A percentile compares a stretch with the other conserved stretches of the same genome.
phyloP scores from a whole-genome alignment of 2,329 filamentous ascomycete species.

The Emergomyces pasteurianus region DNA sequence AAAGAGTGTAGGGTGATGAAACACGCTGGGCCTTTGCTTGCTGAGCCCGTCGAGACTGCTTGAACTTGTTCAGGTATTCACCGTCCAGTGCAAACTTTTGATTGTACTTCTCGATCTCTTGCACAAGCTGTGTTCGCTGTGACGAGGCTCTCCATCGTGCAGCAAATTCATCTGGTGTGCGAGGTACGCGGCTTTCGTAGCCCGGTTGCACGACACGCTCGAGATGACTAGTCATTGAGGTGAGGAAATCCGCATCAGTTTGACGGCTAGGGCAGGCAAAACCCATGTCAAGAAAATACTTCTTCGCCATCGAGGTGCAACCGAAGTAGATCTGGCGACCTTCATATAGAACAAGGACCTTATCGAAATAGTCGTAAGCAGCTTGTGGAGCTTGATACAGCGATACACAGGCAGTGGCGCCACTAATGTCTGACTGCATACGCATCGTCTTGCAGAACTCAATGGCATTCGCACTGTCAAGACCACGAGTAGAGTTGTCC shows the following conservation, averaged over 20 bases:
- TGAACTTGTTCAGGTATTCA: background rate
- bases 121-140: conserved; percentile 31
- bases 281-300: conserved; percentile 65
- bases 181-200: conserved; percentile 37
- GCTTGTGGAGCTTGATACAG: conserved; percentile 76
- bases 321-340: conserved; percentile 68
- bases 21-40: conserved; percentile 40
- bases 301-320: conserved; percentile 50
- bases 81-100: conserved; percentile 26
- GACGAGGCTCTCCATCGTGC: conserved; percentile 42
- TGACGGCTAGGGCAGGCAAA: conserved; percentile 63
- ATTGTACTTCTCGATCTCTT: conserved; percentile 34
- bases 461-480: conserved; percentile 55
- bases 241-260: conserved; percentile 71
- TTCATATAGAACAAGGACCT: conserved; percentile 67
- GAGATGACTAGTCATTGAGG: conserved; percentile 67
- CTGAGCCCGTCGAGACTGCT: conserved; percentile 26
- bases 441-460: conserved; percentile 59
- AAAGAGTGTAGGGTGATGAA: conserved; percentile 73
- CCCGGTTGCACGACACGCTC: conserved; percentile 64
- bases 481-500: conserved; percentile 61
- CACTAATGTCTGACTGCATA: conserved; percentile 70
- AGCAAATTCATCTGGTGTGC: conserved; percentile 61
- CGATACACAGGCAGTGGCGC: conserved; percentile 71
- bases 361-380: conserved; percentile 69